These are phyloP conservation scores for Nemania diffusa DNA, from an alignment of 2,329 filamentous ascomycete genomes.

Conservation along the genomic window DNA sequence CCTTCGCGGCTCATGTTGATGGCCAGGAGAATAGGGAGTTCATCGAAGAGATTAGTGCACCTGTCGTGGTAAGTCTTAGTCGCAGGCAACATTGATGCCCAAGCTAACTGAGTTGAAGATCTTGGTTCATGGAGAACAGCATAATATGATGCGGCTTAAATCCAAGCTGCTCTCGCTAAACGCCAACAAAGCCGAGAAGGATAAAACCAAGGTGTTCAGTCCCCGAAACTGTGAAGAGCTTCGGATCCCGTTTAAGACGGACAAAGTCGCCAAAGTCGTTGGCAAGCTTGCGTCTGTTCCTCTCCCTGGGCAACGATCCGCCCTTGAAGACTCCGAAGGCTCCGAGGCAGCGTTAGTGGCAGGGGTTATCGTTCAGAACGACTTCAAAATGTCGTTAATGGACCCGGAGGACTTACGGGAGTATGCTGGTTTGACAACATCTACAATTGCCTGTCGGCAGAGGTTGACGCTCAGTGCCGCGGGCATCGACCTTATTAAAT, in stretches of 20 bases:
- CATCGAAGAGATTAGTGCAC: conserved; percentile 91
- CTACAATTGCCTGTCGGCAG: conserved; percentile 92
- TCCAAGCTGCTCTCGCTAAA: conserved; percentile 95
- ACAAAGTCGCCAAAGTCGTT: conserved; percentile 96
- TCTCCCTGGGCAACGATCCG: conserved; percentile 63
- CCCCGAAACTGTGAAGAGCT: conserved; percentile 96
- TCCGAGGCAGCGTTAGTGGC: conserved; percentile 70
- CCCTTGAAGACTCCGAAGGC: conserved; percentile 48
- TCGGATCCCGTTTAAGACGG: conserved; percentile 91
- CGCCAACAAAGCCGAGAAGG: conserved; percentile 77
- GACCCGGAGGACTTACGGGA: conserved; percentile 94
- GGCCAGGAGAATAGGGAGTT: conserved; percentile 96
- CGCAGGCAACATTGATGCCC: neutral
- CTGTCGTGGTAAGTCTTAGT: conserved; percentile 80
- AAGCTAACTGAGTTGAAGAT: conserved; percentile 66
- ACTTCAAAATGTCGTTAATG: conserved; percentile 98
- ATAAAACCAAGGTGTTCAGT: conserved; percentile 91
- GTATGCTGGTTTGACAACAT: conserved; percentile 96
- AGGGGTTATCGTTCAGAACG: conserved; percentile 94
- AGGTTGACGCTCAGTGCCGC: conserved; percentile 88
- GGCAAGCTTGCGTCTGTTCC: conserved; percentile 87
- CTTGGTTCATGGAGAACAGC: conserved; percentile 94
- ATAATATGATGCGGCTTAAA: conserved; percentile 97
- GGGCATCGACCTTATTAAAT: conserved; percentile 89
- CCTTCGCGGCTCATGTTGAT: conserved; percentile 96